Evolutionary conservation across 345 rosid genomes (phyloP).

Genomic region (Lepidium sativum): DNA sequence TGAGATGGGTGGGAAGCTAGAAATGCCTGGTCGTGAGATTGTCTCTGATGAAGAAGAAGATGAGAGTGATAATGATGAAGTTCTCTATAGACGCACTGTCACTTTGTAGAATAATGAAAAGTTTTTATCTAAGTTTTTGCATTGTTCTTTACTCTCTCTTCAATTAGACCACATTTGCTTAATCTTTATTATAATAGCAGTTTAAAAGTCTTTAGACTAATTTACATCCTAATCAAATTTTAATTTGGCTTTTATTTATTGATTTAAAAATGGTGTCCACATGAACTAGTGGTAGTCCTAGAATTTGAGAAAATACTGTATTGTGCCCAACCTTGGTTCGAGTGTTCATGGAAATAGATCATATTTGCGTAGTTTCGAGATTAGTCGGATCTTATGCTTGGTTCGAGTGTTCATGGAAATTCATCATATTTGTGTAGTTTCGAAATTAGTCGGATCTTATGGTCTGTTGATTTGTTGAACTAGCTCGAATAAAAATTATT

Average conservation of each 20-base stretch:
- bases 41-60: constrained; percentile 75
- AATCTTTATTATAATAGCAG: background rate
- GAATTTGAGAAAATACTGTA: no score
- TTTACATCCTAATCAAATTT: background rate
- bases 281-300: no score
- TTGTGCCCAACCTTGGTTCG: no score
- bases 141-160: background rate
- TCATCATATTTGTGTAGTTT: no score
- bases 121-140: background rate
- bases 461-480: no score
- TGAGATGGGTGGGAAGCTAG: constrained; percentile 71
- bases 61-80: constrained; percentile 51
- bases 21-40: constrained; percentile 54
- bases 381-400: no score
- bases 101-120: constrained; percentile 29
- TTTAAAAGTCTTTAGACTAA: background rate
- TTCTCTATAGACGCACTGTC: constrained; percentile 48
- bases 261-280: no score
- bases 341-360: no score
- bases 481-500: no score
- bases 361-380: no score
- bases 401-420: no score
- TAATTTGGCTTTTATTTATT: background rate
- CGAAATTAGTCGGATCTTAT: no score
- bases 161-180: background rate